phyloP scores from a whole-genome alignment of 805 yeast genomes.

The Geotrichum ghanense region DNA sequence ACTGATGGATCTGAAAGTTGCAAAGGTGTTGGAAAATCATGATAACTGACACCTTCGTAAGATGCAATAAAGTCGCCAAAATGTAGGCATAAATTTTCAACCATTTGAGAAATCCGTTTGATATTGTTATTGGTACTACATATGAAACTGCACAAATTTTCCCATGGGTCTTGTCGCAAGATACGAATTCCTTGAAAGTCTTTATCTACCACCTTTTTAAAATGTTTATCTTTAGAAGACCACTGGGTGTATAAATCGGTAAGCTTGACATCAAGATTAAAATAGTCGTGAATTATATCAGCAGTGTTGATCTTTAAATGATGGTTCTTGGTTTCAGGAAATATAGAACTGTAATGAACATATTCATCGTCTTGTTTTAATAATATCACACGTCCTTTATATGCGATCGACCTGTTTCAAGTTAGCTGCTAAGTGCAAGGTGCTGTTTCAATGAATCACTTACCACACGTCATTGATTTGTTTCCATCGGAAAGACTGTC shows the following conservation, averaged over 20 bases:
- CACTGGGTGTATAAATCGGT: constrained; percentile 47
- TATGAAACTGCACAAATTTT: constrained; percentile 76
- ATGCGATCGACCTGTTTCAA: constrained; percentile 26
- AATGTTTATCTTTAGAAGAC: constrained; percentile 43
- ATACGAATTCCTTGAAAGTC: constrained; percentile 65
- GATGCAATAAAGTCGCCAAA: constrained; percentile 54
- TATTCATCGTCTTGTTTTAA: constrained; percentile 44
- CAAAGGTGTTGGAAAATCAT: constrained; percentile 64
- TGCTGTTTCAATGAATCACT: too few species aligned
- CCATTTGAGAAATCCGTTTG: constrained; percentile 87
- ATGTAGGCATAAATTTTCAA: constrained; percentile 58
- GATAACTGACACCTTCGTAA: constrained; percentile 44
- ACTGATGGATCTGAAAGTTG: constrained; percentile 32
- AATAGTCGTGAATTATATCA: constrained; percentile 49
- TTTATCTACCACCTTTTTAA: constrained; percentile 24
- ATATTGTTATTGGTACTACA: constrained; percentile 96
- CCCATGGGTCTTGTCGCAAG: constrained; percentile 95
- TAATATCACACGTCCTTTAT: constrained; percentile 48
- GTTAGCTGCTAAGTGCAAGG: neutral
- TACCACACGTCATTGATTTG: constrained; percentile 43
- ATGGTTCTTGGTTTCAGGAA: neutral
- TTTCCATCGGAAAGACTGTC: constrained; percentile 80
- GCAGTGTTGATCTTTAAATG: constrained; percentile 17
- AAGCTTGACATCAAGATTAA: constrained; percentile 51
- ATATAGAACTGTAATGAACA: constrained; percentile 42